Percentiles rank a stretch among this genome's conserved stretches.
phyloP scores from a whole-genome alignment of 306 rosid genomes.

The Trifolium fragiferum region DNA sequence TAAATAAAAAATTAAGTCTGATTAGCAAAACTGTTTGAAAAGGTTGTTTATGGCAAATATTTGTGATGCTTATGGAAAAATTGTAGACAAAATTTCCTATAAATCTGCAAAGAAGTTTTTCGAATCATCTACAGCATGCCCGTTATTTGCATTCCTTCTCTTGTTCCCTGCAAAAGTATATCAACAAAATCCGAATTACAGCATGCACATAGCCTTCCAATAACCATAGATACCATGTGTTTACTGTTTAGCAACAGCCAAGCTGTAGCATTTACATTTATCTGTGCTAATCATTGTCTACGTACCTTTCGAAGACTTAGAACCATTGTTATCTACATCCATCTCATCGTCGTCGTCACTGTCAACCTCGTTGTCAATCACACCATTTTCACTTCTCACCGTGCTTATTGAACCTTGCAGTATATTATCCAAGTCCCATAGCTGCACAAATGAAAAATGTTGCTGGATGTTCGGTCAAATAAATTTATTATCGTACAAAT shows the following conservation, averaged over 20 bases:
- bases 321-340: constrained; percentile 58
- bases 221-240: constrained; percentile 1
- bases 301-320: constrained; percentile 52
- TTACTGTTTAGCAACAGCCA: neutral
- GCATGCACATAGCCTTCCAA: constrained; percentile 18
- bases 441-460: constrained; percentile 44
- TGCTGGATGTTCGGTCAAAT: constrained; percentile 2
- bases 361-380: constrained; percentile 47
- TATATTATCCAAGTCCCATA: constrained; percentile 76
- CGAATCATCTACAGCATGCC: constrained; percentile 24
- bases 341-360: constrained; percentile 58
- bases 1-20: neutral
- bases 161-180: constrained; percentile 55
- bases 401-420: constrained; percentile 56
- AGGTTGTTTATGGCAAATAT: neutral
- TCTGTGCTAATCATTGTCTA: neutral
- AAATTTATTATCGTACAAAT: neutral
- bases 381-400: constrained; percentile 42
- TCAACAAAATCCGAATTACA: constrained; percentile 25
- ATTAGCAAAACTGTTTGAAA: neutral
- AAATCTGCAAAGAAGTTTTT: constrained; percentile 66
- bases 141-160: constrained; percentile 52
- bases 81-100: constrained; percentile 39
- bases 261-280: neutral
- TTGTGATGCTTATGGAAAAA: constrained; percentile 2